Percentiles rank a stretch among this genome's conserved stretches.
These are phyloP conservation scores for Glycine latifolia DNA, from an alignment of 306 rosid species.

Conservation along the genomic window DNA sequence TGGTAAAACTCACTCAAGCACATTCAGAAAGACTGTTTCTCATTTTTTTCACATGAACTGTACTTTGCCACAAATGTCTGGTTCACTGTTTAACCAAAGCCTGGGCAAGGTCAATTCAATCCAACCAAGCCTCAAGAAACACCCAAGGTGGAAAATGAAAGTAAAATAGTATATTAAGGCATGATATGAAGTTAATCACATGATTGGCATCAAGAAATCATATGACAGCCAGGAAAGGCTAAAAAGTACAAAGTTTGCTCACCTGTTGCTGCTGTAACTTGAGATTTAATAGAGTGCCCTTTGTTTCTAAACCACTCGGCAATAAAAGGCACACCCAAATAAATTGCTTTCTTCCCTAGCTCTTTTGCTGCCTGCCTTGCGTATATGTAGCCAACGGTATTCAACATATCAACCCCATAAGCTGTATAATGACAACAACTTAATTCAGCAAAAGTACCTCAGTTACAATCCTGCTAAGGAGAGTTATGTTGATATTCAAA, in stretches of 20 bases:
- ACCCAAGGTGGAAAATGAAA: constrained; percentile 20
- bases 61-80: background rate
- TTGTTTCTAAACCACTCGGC: constrained; percentile 99
- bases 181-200: constrained; percentile 30
- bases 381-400: constrained; percentile 96
- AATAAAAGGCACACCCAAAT: constrained; percentile 92
- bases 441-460: constrained; percentile 41
- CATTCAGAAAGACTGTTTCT: background rate
- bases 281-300: constrained; percentile 97
- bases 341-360: constrained; percentile 97
- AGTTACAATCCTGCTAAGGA: constrained; percentile 31
- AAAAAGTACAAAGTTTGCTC: constrained; percentile 41
- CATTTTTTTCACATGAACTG: constrained; percentile 4
- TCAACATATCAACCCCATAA: constrained; percentile 93
- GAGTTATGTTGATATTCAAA: constrained; percentile 39
- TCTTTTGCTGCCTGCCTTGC: constrained; percentile 96
- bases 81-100: background rate
- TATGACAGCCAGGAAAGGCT: constrained; percentile 30
- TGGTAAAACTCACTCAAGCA: constrained; percentile 10
- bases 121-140: constrained; percentile 19
- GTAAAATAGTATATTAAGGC: background rate
- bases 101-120: constrained; percentile 39
- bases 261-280: constrained; percentile 99
- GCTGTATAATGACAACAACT: constrained; percentile 62
- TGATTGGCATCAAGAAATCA: constrained; percentile 40